These are phyloP conservation scores for Erysimum pusillum DNA, from an alignment of 441 rosid species.

Conservation along the genomic window DNA sequence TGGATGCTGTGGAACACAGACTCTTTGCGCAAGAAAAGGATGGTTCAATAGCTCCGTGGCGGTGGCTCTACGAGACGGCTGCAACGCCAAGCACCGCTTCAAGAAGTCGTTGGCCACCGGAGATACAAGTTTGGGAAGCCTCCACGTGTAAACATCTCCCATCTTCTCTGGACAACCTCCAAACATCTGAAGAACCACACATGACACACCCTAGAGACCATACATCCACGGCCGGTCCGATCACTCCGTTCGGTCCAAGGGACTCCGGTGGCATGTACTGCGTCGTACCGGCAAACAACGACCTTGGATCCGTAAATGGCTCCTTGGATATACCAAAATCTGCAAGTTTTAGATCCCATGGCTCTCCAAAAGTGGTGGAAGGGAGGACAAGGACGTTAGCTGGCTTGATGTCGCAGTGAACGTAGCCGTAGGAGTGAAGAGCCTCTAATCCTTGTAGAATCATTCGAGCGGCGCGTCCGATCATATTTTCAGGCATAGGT, in stretches of 20 bases:
- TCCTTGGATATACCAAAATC: conserved; percentile 28
- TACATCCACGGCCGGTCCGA: conserved; percentile 2
- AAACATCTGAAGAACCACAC: neutral
- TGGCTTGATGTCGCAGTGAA: conserved; percentile 41
- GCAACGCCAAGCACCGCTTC: neutral
- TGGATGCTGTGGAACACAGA: neutral
- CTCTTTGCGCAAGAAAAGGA: neutral
- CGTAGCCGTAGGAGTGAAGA: conserved; percentile 25
- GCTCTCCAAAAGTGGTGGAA: conserved; percentile 13
- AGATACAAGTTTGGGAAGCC: neutral
- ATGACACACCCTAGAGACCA: conserved; percentile 28
- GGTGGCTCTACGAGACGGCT: conserved; percentile 1
- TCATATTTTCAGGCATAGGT: conserved; percentile 24
- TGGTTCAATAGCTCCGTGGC: neutral
- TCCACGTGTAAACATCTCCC: neutral
- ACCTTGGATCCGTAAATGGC: conserved; percentile 10
- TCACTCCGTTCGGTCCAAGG: neutral
- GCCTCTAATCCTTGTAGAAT: conserved; percentile 28
- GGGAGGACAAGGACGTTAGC: conserved; percentile 30
- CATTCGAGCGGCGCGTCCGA: conserved; percentile 1
- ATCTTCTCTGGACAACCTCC: neutral
- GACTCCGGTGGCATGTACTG: conserved; percentile 31
- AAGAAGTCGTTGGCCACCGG: neutral
- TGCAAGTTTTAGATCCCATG: conserved; percentile 29
- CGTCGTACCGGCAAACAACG: conserved; percentile 8